phyloP scores from a whole-genome alignment of 2,329 filamentous ascomycete species.

The Waltergamsia citrina region DNA sequence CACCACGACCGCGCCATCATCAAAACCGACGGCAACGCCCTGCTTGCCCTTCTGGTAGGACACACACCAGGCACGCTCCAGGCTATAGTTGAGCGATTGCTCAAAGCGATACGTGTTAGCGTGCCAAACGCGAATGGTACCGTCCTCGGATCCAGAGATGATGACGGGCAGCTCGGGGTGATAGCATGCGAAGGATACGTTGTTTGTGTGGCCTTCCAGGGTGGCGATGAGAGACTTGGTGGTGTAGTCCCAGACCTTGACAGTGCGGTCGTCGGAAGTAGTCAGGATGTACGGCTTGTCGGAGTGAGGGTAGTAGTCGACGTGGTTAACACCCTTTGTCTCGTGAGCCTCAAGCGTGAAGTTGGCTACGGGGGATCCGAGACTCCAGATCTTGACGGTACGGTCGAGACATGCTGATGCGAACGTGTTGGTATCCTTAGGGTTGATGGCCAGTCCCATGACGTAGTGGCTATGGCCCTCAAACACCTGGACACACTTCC shows the following conservation, averaged over 20 bases:
- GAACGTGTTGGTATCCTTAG: constrained; percentile 89
- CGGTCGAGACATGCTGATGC: constrained; percentile 92
- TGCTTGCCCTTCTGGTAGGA: constrained; percentile 92
- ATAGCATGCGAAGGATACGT: constrained; percentile 96
- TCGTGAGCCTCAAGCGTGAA: constrained; percentile 96
- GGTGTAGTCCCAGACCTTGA: constrained; percentile 99
- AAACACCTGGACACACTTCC: constrained; percentile 96
- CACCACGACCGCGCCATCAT: constrained; percentile 94
- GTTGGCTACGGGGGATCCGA: constrained; percentile 88
- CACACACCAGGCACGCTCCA: constrained; percentile 97
- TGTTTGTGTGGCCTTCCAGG: constrained; percentile 92
- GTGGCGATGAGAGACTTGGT: constrained; percentile 96
- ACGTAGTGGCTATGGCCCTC: constrained; percentile 95
- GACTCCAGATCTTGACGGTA: constrained; percentile 96
- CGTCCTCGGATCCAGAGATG: constrained; percentile 95
- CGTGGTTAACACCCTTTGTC: constrained; percentile 94
- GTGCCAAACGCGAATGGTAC: constrained; percentile 97
- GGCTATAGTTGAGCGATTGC: constrained; percentile 89
- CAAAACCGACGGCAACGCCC: constrained; percentile 90
- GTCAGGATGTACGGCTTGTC: constrained; percentile 85
- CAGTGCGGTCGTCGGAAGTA: constrained; percentile 90
- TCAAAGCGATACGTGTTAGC: constrained; percentile 95
- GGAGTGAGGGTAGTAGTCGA: constrained; percentile 76
- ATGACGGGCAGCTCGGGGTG: constrained; percentile 96
- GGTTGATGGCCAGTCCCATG: constrained; percentile 94